Evolutionary conservation across 495 filamentous ascomycete species (phyloP), one percentile per base, ranked within the genome.

Genomic region (Penicillium chermesinum): DNA sequence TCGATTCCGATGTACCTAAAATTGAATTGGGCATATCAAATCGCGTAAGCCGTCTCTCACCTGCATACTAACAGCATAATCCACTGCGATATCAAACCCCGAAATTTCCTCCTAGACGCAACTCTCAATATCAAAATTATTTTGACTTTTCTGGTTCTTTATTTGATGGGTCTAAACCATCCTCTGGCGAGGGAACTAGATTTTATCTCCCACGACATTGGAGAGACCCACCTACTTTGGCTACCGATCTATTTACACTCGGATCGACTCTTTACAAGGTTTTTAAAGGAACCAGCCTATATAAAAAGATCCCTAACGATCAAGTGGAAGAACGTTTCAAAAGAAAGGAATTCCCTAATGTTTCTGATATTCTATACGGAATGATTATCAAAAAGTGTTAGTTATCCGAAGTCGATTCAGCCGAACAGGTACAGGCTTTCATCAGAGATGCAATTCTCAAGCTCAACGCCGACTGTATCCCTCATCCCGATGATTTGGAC

Each of bases 131-230:
- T 56, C 40, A 60, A 55, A 33, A 59, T 65, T 27, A 53, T 53
- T 52, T n/a, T n/a, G 57, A 63, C 44, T 63, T 65, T 32, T 50
- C 49, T 41, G 57, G 56, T 15, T 63, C 56, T 41, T 65, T 53
- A 5, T 10, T 62, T 18, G 58, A 58, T 48, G 57, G 63, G 22
- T 61, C 60, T 12, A 49, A 49, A 17, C 53, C 63, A 39, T 49
- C 54, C 18, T 62, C 61, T 49, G 55, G 49, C 41, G 49, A 45
- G 12, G 46, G 49, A 42, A 45, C 41, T 21, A 35, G 57, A 14
- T 63, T 57, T 27, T 58, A 38, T 33, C 55, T 53, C 37, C 63
- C 52, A 44, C 43, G 36, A 21, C 33, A 48, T 44, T 55, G 40
- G 49, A 55, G 40, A 48, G 30, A 45, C 19, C 43, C 30, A 27